Percentiles rank a stretch among this genome's conserved stretches.
Conservation (phyloP, 2,329 filamentous ascomycete genomes). For the Colletotrichum karsti region DNA sequence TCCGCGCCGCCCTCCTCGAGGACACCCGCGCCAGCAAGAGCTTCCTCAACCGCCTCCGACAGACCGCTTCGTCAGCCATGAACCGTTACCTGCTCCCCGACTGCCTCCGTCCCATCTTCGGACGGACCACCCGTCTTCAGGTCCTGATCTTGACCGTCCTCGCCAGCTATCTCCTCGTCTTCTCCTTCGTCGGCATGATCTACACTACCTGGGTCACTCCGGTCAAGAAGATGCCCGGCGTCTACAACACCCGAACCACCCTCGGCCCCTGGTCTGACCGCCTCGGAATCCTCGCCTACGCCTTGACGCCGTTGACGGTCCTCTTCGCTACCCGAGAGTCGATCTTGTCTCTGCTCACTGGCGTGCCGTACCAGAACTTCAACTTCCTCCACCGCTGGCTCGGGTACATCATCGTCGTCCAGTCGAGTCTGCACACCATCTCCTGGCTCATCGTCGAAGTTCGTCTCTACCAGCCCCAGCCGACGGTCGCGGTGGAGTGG, state of each 20-base stretch:
- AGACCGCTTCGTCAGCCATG: slow-evolving; percentile 39
- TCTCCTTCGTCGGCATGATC: slow-evolving; percentile 73
- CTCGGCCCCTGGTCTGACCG: slow-evolving; percentile 76
- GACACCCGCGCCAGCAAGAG: slow-evolving; percentile 10
- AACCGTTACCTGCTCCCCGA: slow-evolving; percentile 68
- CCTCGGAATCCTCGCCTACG: slow-evolving; percentile 77
- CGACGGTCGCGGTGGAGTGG: slow-evolving; percentile 62
- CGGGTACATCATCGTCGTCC: slow-evolving; percentile 76
- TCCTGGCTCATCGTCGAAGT: slow-evolving; percentile 75
- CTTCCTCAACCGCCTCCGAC: slow-evolving; percentile 38
- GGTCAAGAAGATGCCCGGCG: slow-evolving; percentile 60
- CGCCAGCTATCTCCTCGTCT: slow-evolving; percentile 70
- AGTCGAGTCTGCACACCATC: slow-evolving; percentile 75
- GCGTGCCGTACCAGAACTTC: slow-evolving; percentile 79
- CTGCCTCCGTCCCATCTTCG: slow-evolving; percentile 67
- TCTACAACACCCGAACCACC: slow-evolving; percentile 71
- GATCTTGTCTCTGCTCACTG: slow-evolving; percentile 74
- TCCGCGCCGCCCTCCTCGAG: slow-evolving; percentile 8
- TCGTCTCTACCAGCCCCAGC: slow-evolving; percentile 76
- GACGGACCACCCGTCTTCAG: slow-evolving; percentile 74
- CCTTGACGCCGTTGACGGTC: slow-evolving; percentile 75
- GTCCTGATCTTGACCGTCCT: slow-evolving; percentile 68
- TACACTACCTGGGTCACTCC: slow-evolving; percentile 78
- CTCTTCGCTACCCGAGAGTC: slow-evolving; percentile 74
- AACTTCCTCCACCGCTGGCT: slow-evolving; percentile 82